Conservation (phyloP, 768 basidiomycete species). For the Ephemerocybe angulata region DNA sequence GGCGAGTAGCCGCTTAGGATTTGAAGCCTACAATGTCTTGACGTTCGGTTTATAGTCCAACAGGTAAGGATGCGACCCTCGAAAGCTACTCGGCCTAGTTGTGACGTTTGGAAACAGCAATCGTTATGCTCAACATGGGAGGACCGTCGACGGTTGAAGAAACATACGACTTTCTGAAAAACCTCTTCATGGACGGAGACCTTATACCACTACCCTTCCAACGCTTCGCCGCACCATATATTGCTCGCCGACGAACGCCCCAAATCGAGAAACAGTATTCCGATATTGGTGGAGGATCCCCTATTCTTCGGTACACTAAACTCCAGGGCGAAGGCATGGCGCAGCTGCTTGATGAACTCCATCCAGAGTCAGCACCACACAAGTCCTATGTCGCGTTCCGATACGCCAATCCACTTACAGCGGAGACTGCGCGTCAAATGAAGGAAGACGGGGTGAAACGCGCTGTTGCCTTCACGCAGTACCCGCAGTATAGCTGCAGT, state of each 20-base stretch:
- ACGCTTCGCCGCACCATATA: constrained; percentile 77
- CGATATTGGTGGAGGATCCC: constrained; percentile 95
- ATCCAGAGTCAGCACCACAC: constrained; percentile 90
- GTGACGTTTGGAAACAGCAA: constrained; percentile 41
- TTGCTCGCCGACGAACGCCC: constrained; percentile 86
- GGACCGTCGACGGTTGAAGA: constrained; percentile 83
- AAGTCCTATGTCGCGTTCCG: constrained; percentile 96
- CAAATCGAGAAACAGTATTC: constrained; percentile 92
- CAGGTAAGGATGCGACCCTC: constrained; percentile 41
- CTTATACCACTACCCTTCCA: constrained; percentile 96
- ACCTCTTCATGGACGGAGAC: constrained; percentile 88
- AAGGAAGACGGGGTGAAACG: constrained; percentile 85
- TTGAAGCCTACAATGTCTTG: neutral
- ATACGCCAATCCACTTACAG: constrained; percentile 86
- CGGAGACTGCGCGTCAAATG: constrained; percentile 79
- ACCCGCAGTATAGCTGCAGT: constrained; percentile 97
- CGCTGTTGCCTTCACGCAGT: constrained; percentile 96
- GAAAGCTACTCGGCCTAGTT: constrained; percentile 8
- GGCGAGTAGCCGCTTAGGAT: neutral
- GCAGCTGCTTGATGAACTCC: constrained; percentile 87
- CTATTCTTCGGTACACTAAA: constrained; percentile 87
- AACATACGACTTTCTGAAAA: constrained; percentile 88
- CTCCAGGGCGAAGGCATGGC: constrained; percentile 90
- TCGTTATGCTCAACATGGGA: constrained; percentile 99
- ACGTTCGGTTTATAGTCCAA: constrained; percentile 42